Evolutionary conservation across 495 filamentous ascomycete species (phyloP).

Genomic region (Neurospora hispaniola): DNA sequence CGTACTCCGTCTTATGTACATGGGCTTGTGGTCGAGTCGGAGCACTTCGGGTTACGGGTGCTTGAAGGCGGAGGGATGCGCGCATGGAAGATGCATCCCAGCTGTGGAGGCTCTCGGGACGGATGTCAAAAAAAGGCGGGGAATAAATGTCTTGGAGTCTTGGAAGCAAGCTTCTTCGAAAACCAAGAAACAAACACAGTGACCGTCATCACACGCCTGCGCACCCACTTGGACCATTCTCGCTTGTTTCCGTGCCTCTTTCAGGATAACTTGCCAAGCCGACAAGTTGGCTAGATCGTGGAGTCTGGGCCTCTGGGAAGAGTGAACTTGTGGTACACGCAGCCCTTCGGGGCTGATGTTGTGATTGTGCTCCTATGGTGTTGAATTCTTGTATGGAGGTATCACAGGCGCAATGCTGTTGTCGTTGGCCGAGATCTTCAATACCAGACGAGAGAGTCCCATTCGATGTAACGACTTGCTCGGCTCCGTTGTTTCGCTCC

Average conservation of each 20-base stretch:
- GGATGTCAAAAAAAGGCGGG: background rate
- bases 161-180: background rate
- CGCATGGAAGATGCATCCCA: background rate
- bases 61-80: background rate
- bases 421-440: background rate
- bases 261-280: background rate
- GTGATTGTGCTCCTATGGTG: background rate
- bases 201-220: background rate
- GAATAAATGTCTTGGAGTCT: background rate
- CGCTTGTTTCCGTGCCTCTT: background rate
- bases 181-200: background rate
- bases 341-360: background rate
- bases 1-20: background rate
- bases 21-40: background rate
- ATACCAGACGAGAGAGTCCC: background rate
- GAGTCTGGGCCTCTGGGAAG: background rate
- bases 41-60: background rate
- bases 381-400: background rate
- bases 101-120: background rate
- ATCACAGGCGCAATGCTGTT: background rate
- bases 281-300: background rate
- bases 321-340: background rate
- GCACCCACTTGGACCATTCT: background rate
- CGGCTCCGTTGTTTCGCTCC: background rate
- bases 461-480: background rate